Conservation (phyloP, 495 filamentous ascomycete species). For the Podospora tetraspora region DNA sequence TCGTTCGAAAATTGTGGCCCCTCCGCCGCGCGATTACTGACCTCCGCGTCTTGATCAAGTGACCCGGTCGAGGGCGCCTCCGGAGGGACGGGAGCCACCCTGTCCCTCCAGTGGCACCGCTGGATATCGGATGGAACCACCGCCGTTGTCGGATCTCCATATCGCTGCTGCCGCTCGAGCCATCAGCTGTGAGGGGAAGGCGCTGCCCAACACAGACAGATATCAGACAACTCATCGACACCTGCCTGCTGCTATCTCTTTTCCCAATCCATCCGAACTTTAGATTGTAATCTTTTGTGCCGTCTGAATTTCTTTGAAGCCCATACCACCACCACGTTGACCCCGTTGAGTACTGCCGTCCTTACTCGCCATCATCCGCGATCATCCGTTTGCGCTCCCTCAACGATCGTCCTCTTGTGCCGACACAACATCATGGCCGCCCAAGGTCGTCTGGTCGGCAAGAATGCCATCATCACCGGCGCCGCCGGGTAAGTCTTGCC, state of each 20-base stretch:
- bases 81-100: too few relatives aligned
- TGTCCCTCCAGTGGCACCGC: not conserved
- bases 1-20: not conserved
- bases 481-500: conserved; percentile 70
- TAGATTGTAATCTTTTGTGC: not conserved
- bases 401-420: too few relatives aligned
- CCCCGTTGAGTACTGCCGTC: not conserved
- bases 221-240: not conserved
- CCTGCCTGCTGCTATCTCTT: not conserved
- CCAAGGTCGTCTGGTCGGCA: conserved; percentile 67
- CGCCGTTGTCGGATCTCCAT: conserved; percentile 13
- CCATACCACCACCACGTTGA: not conserved
- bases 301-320: not conserved
- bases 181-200: not conserved
- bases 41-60: not conserved
- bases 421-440: conserved; percentile 2
- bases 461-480: conserved; percentile 92
- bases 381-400: not conserved
- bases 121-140: not conserved
- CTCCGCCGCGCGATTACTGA: not conserved
- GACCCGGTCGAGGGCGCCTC: not conserved
- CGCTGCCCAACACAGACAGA: not conserved
- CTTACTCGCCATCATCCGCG: not conserved
- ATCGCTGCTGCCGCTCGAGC: not conserved
- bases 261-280: not conserved